Evolutionary conservation across 805 yeast species (phyloP).

Genomic region (Kodamaea kaohsiungensis): DNA sequence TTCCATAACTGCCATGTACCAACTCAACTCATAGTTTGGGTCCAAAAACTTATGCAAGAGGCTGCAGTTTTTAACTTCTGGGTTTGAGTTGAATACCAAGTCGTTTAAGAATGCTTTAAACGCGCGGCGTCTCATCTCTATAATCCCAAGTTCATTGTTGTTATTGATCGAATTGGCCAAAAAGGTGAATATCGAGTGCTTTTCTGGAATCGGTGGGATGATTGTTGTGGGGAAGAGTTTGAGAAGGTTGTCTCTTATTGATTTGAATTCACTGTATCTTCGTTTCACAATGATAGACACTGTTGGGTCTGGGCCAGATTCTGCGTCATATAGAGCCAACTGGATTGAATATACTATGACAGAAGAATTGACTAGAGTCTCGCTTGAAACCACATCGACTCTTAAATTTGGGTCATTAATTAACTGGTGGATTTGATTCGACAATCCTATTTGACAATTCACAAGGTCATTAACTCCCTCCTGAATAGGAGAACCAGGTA

Average conservation of each 20-base stretch:
- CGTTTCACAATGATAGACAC: slow-evolving; percentile 37
- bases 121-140: slow-evolving; percentile 51
- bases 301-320: not conserved
- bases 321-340: slow-evolving; percentile 17
- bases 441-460: slow-evolving; percentile 30
- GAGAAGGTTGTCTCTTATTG: slow-evolving; percentile 38
- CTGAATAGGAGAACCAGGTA: slow-evolving; percentile 1
- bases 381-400: slow-evolving; percentile 36
- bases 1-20: slow-evolving; percentile 52
- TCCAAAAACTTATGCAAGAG: slow-evolving; percentile 51
- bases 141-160: slow-evolving; percentile 35
- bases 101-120: slow-evolving; percentile 46
- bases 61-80: slow-evolving; percentile 34
- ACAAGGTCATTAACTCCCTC: slow-evolving; percentile 22
- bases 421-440: slow-evolving; percentile 31
- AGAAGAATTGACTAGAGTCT: slow-evolving; percentile 34
- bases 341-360: slow-evolving; percentile 41
- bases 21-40: slow-evolving; percentile 49
- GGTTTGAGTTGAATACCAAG: slow-evolving; percentile 32
- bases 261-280: slow-evolving; percentile 45
- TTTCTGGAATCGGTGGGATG: slow-evolving; percentile 48
- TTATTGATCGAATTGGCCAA: slow-evolving; percentile 41
- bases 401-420: slow-evolving; percentile 27
- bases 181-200: slow-evolving; percentile 47
- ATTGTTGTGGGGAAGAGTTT: slow-evolving; percentile 41